Percentiles rank a stretch among this genome's conserved stretches.
These are phyloP conservation scores for Meripilus lineatus DNA, from an alignment of 1,284 basidiomycete species.

Conservation along the genomic window DNA sequence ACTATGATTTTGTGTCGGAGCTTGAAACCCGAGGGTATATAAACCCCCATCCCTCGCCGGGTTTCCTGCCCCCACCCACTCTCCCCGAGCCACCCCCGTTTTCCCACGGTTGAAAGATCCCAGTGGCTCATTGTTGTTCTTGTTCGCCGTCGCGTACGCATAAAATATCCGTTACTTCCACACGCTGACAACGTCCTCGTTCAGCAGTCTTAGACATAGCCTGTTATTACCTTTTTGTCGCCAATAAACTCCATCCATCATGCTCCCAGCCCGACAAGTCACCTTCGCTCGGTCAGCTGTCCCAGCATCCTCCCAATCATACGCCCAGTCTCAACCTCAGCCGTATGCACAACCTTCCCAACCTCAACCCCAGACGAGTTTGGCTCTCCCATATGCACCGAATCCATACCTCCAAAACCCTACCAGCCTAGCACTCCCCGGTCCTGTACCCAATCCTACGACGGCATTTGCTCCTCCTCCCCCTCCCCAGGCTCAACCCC, in stretches of 20 bases:
- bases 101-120: slow-evolving; percentile 26
- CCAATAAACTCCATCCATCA: slow-evolving; percentile 51
- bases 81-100: slow-evolving; percentile 16
- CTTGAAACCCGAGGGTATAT: slow-evolving; percentile 29
- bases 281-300: slow-evolving; percentile 63
- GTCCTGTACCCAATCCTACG: slow-evolving; percentile 24
- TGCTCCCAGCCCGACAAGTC: slow-evolving; percentile 70
- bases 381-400: slow-evolving; percentile 45
- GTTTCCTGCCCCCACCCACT: slow-evolving; percentile 17
- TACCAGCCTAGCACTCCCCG: slow-evolving; percentile 39
- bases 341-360: slow-evolving; percentile 21
- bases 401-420: slow-evolving; percentile 36
- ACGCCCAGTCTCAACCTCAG: slow-evolving; percentile 30
- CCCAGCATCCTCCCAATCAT: slow-evolving; percentile 34
- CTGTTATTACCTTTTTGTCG: slow-evolving; percentile 11
- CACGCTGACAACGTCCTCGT: neutral
- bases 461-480: slow-evolving; percentile 33
- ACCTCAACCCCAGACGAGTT: slow-evolving; percentile 28
- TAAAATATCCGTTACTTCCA: neutral
- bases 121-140: slow-evolving; percentile 10
- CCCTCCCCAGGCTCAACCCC: slow-evolving; percentile 29
- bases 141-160: slow-evolving; percentile 2
- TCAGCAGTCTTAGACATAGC: neutral
- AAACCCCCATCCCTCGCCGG: slow-evolving; percentile 15
- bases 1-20: slow-evolving; percentile 25